Evolutionary conservation across 2,329 filamentous ascomycete species (phyloP).

Genomic region (Exophiala xenobiotica): DNA sequence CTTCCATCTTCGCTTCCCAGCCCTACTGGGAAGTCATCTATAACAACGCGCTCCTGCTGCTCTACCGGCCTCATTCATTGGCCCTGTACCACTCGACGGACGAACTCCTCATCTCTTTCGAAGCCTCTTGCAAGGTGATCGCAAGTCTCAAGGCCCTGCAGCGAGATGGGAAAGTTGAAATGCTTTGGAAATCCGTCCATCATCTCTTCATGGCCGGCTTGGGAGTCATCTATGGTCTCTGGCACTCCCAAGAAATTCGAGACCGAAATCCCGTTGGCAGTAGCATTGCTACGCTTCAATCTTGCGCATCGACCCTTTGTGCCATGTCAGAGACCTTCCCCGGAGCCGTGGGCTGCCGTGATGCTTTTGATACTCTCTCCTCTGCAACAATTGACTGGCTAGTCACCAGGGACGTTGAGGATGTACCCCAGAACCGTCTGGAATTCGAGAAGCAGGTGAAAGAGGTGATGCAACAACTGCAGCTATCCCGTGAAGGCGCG

Average conservation of each 20-base stretch:
- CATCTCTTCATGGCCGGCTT: conserved; percentile 38
- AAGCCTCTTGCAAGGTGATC: conserved; percentile 34
- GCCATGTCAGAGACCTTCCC: conserved; percentile 36
- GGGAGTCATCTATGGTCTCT: conserved; percentile 35
- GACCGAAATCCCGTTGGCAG: conserved; percentile 25
- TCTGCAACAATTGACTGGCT: conserved; percentile 33
- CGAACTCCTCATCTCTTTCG: conserved; percentile 31
- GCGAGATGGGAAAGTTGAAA: conserved; percentile 34
- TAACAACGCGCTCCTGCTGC: conserved; percentile 35
- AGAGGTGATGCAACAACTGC: conserved; percentile 15
- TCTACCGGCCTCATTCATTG: conserved; percentile 35
- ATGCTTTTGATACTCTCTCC: conserved; percentile 35
- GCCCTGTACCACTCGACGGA: conserved; percentile 29
- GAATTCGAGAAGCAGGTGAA: conserved; percentile 22
- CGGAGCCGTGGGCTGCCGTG: conserved; percentile 35
- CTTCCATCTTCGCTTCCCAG: conserved; percentile 34
- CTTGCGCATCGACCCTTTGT: conserved; percentile 35
- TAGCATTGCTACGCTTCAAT: conserved; percentile 34
- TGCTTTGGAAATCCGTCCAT: conserved; percentile 37
- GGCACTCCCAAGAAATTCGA: conserved; percentile 37
- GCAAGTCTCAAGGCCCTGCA: conserved; percentile 35
- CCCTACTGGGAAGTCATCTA: conserved; percentile 37
- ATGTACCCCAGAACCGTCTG: conserved; percentile 18
- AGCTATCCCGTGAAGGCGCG: conserved; percentile 4
- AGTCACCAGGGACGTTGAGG: conserved; percentile 12